These are phyloP conservation scores for Crataegus laevigata DNA, from an alignment of 306 rosid genomes.

Conservation along the genomic window DNA sequence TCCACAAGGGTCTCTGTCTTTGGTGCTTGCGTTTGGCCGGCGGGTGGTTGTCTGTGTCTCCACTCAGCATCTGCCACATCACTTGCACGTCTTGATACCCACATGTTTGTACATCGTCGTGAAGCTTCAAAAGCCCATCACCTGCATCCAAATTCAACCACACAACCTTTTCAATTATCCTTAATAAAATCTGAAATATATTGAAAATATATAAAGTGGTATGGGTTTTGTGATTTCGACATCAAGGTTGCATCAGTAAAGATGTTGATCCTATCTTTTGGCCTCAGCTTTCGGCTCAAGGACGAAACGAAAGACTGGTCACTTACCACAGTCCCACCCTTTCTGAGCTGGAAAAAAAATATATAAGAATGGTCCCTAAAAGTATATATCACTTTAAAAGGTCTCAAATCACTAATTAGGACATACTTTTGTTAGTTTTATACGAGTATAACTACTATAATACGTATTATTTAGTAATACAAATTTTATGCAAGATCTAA, in stretches of 20 bases:
- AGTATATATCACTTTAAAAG: background rate
- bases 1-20: slow-evolving; percentile 36
- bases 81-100: slow-evolving; percentile 79
- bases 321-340: no score
- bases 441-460: no score
- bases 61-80: slow-evolving; percentile 79
- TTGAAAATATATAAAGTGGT: no score
- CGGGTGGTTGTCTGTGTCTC: slow-evolving; percentile 26
- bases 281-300: slow-evolving; percentile 21
- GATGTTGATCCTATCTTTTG: slow-evolving; percentile 27
- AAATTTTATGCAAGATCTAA: no score
- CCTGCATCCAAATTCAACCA: slow-evolving; percentile 24
- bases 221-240: background rate
- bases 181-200: no score
- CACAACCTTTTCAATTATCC: no score
- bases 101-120: slow-evolving; percentile 70
- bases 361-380: background rate
- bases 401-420: background rate
- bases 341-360: background rate
- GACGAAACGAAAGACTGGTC: slow-evolving; percentile 13
- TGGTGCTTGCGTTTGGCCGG: slow-evolving; percentile 38
- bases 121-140: slow-evolving; percentile 61
- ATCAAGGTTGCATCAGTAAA: slow-evolving; percentile 30
- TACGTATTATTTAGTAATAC: no score
- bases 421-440: background rate